Percentiles rank a stretch among this genome's conserved stretches.
Evolutionary conservation across 2,329 filamentous ascomycete genomes (phyloP).

Genomic region (Fusarium bulbicola): DNA sequence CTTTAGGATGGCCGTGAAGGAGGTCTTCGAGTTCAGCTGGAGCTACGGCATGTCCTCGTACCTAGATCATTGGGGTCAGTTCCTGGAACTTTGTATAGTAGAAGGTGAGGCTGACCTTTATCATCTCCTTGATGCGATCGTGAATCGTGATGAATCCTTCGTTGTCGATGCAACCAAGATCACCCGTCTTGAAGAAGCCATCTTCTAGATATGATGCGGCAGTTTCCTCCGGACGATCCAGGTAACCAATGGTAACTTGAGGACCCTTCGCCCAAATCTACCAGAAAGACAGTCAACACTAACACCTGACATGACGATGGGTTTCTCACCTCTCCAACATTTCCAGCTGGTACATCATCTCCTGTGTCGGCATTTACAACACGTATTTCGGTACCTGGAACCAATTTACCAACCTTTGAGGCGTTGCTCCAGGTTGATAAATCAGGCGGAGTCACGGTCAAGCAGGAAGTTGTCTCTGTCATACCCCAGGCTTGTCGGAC

Average conservation of each 20-base stretch:
- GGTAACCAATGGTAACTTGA: not conserved
- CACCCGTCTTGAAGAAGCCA: not conserved
- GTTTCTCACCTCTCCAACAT: not conserved
- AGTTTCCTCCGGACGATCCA: not conserved
- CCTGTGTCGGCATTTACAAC: not conserved
- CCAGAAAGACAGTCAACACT: not conserved
- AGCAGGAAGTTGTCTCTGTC: not conserved
- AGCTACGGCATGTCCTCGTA: not conserved
- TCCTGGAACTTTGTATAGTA: not conserved
- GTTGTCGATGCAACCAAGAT: not conserved
- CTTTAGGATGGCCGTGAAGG: not conserved
- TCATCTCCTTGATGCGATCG: not conserved
- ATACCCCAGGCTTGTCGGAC: not conserved
- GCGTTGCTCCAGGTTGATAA: not conserved
- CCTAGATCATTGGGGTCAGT: not conserved
- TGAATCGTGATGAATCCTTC: not conserved
- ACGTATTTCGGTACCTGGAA: not conserved
- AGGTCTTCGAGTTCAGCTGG: not conserved
- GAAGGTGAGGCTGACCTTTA: not conserved
- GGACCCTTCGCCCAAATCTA: not conserved
- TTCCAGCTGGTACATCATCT: not conserved
- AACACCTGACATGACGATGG: rapidly evolving
- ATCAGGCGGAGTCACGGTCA: not conserved
- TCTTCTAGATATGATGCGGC: not conserved
- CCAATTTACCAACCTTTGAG: not conserved